Evolutionary conservation across 192 early-diverging fungal species (phyloP).

Genomic region (Piromyces sp.): DNA sequence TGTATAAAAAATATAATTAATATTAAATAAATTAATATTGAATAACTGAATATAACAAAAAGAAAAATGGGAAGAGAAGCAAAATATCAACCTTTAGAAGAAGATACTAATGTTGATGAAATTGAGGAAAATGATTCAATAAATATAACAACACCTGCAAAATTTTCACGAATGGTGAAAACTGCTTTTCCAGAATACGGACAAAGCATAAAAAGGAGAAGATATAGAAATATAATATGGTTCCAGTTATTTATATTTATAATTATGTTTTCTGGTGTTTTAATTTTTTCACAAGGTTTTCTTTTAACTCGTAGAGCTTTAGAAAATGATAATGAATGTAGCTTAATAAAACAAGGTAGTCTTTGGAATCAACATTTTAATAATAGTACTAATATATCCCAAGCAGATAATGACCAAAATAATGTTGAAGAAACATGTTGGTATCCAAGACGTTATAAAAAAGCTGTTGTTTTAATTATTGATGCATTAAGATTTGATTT

Average conservation of each 20-base stretch:
- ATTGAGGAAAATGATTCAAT: no score
- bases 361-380: background rate
- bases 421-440: background rate
- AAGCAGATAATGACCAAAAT: background rate
- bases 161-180: background rate
- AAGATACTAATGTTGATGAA: no score
- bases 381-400: background rate
- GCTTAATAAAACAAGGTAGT: background rate
- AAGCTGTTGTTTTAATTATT: constrained; percentile 42
- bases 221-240: background rate
- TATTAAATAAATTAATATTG: no score
- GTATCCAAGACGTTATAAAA: constrained; percentile 2
- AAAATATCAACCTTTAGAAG: no score
- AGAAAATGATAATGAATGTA: background rate
- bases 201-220: background rate
- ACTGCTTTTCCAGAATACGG: background rate
- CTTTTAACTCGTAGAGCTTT: background rate
- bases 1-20: no score
- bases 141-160: background rate
- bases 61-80: background rate
- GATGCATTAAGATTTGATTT: constrained; percentile 57
- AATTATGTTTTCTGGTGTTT: background rate
- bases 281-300: background rate
- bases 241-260: background rate
- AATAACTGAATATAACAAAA: no score